These are phyloP conservation scores for Zygosaccharomyces lentus DNA, from an alignment of 805 yeast genomes.

Conservation along the genomic window DNA sequence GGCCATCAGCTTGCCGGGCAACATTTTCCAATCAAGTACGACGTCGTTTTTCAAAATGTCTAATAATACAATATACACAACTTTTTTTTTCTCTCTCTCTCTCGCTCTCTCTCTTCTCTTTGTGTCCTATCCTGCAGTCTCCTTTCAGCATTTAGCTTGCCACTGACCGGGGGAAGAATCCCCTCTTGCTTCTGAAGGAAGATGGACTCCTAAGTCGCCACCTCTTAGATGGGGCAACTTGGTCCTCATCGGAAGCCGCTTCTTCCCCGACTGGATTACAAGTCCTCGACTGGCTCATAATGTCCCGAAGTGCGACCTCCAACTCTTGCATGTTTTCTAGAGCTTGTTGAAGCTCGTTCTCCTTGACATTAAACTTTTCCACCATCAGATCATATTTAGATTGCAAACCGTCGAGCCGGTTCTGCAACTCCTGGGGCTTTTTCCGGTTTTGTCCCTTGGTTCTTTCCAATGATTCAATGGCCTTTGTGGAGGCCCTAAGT, in stretches of 20 bases:
- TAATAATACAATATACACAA: too few relatives aligned
- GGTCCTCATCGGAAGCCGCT: background rate
- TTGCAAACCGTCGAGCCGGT: background rate
- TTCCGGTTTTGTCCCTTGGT: background rate
- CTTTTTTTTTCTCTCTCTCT: too few relatives aligned
- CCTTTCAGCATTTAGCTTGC: too few relatives aligned
- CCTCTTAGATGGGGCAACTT: background rate
- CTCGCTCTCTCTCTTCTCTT: too few relatives aligned
- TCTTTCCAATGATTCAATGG: background rate
- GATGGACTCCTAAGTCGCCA: background rate
- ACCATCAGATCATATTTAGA: background rate
- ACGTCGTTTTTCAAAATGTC: too few relatives aligned
- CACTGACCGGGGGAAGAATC: constrained; percentile 1
- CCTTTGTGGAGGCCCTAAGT: background rate
- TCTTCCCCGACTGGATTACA: background rate
- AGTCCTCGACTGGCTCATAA: background rate
- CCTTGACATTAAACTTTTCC: background rate
- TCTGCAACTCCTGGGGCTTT: background rate
- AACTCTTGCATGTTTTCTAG: background rate
- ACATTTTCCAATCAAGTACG: too few relatives aligned
- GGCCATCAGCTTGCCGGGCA: too few relatives aligned
- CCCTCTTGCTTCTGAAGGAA: background rate
- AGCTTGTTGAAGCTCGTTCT: background rate
- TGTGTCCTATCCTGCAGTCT: too few relatives aligned
- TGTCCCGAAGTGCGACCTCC: constrained; percentile 1